Percentiles rank a stretch among this genome's conserved stretches.
Conservation (phyloP, 768 basidiomycete genomes). For the Mycena filopes region DNA sequence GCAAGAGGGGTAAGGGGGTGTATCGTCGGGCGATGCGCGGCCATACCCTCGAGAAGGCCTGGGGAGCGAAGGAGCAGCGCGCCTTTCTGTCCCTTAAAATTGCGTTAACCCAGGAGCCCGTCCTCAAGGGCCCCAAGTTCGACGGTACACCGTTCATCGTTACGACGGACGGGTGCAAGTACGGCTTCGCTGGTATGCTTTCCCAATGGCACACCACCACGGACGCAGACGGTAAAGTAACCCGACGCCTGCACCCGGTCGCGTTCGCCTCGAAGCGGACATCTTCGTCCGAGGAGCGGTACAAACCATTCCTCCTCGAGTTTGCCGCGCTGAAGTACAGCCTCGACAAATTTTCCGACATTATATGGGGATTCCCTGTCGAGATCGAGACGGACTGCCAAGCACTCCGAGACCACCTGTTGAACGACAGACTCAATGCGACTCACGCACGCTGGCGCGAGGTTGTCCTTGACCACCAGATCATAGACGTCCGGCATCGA, state of each 20-base stretch:
- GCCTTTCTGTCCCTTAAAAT: conserved; percentile 40
- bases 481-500: conserved; percentile 34
- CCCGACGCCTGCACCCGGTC: conserved; percentile 36
- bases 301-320: conserved; percentile 45
- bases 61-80: conserved; percentile 33
- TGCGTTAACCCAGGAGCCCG: conserved; percentile 34
- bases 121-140: conserved; percentile 32
- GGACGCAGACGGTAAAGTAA: conserved; percentile 27
- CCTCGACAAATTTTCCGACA: conserved; percentile 36
- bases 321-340: conserved; percentile 38
- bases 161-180: conserved; percentile 43
- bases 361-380: conserved; percentile 39
- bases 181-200: conserved; percentile 40
- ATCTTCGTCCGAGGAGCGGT: conserved; percentile 36
- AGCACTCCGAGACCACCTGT: conserved; percentile 38
- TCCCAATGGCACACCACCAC: conserved; percentile 33
- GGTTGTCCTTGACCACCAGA: conserved; percentile 24
- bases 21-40: conserved; percentile 41
- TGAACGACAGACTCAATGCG: conserved; percentile 35
- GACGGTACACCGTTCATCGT: conserved; percentile 43
- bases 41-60: conserved; percentile 18
- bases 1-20: conserved; percentile 30
- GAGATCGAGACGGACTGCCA: conserved; percentile 23
- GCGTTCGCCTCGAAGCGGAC: conserved; percentile 44
- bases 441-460: conserved; percentile 41